phyloP scores from a whole-genome alignment of 169 alveolate species.

The Theileria parva region DNA sequence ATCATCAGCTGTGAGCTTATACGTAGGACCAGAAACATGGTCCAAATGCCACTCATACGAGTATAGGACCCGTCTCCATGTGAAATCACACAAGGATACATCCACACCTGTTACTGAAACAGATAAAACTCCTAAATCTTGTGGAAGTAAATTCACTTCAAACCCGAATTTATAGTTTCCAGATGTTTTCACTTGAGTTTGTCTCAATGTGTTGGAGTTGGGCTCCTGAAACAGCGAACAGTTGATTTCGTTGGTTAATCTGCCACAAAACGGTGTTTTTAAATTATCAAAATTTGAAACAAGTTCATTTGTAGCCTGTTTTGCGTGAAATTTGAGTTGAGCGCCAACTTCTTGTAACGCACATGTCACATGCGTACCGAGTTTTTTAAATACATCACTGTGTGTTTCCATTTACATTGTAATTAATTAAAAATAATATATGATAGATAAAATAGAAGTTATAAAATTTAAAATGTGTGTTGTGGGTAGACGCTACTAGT shows the following conservation, averaged over 20 bases:
- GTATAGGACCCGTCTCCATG: constrained; percentile 47
- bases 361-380: constrained; percentile 52
- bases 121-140: constrained; percentile 50
- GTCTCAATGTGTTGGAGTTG: constrained; percentile 43
- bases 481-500: constrained; percentile 18
- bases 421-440: background rate
- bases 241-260: constrained; percentile 40
- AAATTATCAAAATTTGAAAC: constrained; percentile 45
- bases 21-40: constrained; percentile 36
- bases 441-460: background rate
- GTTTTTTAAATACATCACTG: constrained; percentile 40
- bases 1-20: constrained; percentile 61
- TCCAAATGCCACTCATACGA: constrained; percentile 43
- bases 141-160: constrained; percentile 54
- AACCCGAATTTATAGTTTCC: constrained; percentile 53
- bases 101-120: constrained; percentile 43
- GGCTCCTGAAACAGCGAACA: constrained; percentile 58
- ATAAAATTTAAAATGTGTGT: background rate
- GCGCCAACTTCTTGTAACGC: constrained; percentile 67
- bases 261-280: constrained; percentile 54
- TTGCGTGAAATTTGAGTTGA: constrained; percentile 63
- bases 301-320: constrained; percentile 53
- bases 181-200: constrained; percentile 30
- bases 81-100: constrained; percentile 25
- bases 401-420: constrained; percentile 32